Conservation (phyloP, 2,329 filamentous ascomycete genomes). For the Seiridium cupressi region DNA sequence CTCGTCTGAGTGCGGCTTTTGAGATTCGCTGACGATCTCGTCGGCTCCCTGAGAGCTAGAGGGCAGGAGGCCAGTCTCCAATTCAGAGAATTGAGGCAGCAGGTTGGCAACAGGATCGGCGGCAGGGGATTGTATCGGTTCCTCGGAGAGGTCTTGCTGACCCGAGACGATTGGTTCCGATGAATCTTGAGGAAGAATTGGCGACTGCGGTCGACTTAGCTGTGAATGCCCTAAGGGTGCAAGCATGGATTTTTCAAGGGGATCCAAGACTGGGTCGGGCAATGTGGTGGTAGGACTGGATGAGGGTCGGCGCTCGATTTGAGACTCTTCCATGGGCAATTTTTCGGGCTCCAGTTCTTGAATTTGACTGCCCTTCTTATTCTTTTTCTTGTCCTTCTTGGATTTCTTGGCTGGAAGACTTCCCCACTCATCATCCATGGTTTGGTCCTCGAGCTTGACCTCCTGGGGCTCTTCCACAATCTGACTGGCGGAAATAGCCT, state of each 20-base stretch:
- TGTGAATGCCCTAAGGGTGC: neutral
- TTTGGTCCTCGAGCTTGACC: constrained; percentile 6
- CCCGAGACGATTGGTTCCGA: neutral
- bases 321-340: neutral
- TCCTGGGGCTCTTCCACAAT: constrained; percentile 8
- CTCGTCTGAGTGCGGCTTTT: neutral
- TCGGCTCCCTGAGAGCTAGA: too few relatives aligned
- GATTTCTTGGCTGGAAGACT: constrained; percentile 17
- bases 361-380: constrained; percentile 16
- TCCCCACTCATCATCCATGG: constrained; percentile 1
- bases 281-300: neutral
- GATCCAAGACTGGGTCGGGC: neutral
- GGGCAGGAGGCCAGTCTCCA: too few relatives aligned
- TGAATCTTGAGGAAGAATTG: neutral
- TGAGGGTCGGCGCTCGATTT: neutral
- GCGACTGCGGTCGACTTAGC: neutral
- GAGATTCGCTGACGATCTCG: too few relatives aligned
- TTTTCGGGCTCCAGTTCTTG: neutral
- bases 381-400: constrained; percentile 33
- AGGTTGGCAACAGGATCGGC: too few relatives aligned
- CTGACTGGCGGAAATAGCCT: constrained; percentile 6
- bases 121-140: neutral
- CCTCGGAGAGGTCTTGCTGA: neutral
- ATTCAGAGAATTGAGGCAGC: too few relatives aligned
- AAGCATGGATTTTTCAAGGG: neutral